Percentiles rank a stretch among this genome's conserved stretches.
Conservation (phyloP, 805 yeast genomes). For the Candida germanica region DNA sequence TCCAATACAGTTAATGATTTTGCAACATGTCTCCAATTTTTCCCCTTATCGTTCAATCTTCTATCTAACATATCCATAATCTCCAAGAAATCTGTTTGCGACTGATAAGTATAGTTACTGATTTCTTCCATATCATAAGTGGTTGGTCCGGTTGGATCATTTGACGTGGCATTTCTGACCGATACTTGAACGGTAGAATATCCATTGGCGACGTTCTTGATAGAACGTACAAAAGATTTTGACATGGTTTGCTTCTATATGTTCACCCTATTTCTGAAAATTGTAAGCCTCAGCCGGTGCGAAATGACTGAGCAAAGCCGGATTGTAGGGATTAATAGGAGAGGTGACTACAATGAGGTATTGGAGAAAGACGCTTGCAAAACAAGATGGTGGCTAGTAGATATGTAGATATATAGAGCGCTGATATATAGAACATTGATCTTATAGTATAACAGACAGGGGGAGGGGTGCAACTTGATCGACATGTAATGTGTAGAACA, state of each 20-base stretch:
- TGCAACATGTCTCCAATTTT: slow-evolving; percentile 95
- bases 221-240: slow-evolving; percentile 72
- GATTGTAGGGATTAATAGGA: too few species aligned
- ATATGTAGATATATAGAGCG: too few species aligned
- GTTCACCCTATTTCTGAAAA: slow-evolving; percentile 5
- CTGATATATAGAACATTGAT: too few species aligned
- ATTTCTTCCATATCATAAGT: slow-evolving; percentile 80
- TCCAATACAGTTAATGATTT: slow-evolving; percentile 88
- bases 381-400: too few species aligned
- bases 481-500: too few species aligned
- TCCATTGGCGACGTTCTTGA: slow-evolving; percentile 88
- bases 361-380: too few species aligned
- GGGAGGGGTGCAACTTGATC: too few species aligned
- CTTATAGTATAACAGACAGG: too few species aligned
- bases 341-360: too few species aligned
- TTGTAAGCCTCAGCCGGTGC: slow-evolving; percentile 2
- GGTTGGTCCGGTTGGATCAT: slow-evolving; percentile 83
- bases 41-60: slow-evolving; percentile 91
- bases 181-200: slow-evolving; percentile 81
- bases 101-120: slow-evolving; percentile 67
- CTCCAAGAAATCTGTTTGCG: slow-evolving; percentile 71
- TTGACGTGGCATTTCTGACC: slow-evolving; percentile 90
- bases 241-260: slow-evolving; percentile 47
- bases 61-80: slow-evolving; percentile 93
- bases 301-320: too few species aligned